Evolutionary conservation across 345 rosid species (phyloP), one percentile per base, ranked within the genome.

Genomic region (Gossypium thurberi): DNA sequence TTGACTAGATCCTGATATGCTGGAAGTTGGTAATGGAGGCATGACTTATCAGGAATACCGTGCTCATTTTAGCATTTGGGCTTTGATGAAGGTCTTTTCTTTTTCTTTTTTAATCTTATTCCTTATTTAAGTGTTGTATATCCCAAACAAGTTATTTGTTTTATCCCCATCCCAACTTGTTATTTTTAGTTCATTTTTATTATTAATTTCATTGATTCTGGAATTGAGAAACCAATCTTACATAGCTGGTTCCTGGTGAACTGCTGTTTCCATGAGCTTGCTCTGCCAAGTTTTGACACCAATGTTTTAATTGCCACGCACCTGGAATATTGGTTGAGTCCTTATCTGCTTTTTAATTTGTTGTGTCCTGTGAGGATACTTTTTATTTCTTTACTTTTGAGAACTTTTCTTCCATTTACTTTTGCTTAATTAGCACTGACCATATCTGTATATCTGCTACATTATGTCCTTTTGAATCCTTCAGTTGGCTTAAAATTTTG

Each of bases 21-120:
- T 92, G 81, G 99, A 95, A 85, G 98, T 95, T 75, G 99, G 99
- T 9, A 95, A 95, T 72, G 98, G 94, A 74, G 98, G 99, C 78
- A 95, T 95, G 99, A 89, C 82, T 67, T 86, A 80, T 79, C 83
- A 81, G 72, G 99, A 95, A 80, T 91, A 95, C 69, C 93, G 91
- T 43, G 86, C 96, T 65, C 99, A 95, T 81, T 95, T 92, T 74
- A 91, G 99, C 83, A 92, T 95, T 69, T 95, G 99, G 98, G 94
- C 97, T 82, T 79, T 95, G 89, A 88, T 92, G 93, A 95, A 95
- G 96, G 98, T 89, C 43, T 65, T 56, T 56, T 65, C 51, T 6
- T 21, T 44, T 25, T 63, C 3, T 10, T 57, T 44, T 58, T 59
- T 51, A 37, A 21, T 28, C 23, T 55, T 67, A 78, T 64, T 33